phyloP scores from a whole-genome alignment of 2,329 filamentous ascomycete genomes.

The Trichoderma cornu-damae region DNA sequence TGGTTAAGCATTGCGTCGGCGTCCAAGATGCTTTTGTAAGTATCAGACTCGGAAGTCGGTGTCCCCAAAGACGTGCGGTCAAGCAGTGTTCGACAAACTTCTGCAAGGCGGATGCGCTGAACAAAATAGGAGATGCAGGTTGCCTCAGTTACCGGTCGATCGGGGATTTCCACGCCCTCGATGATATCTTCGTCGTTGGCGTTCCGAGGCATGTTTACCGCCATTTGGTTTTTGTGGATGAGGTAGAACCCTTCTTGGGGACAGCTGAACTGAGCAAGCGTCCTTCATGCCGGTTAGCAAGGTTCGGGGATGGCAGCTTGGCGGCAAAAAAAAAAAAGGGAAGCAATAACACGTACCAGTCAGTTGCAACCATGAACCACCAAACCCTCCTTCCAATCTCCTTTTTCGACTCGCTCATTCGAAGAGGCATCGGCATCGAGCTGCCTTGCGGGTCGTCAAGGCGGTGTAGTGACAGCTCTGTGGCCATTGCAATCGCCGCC shows the following conservation, averaged over 20 bases:
- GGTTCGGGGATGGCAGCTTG: not conserved
- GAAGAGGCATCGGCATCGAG: conserved; percentile 22
- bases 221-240: conserved; percentile 37
- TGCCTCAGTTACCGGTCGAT: conserved; percentile 28
- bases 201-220: conserved; percentile 36
- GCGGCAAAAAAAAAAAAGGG: too few relatives aligned
- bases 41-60: conserved; percentile 28
- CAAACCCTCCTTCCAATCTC: conserved; percentile 41
- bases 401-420: conserved; percentile 25
- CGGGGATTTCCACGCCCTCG: conserved; percentile 27
- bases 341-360: conserved; percentile 32
- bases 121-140: conserved; percentile 37
- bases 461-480: conserved; percentile 37
- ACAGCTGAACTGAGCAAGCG: conserved; percentile 35
- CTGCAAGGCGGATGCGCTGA: conserved; percentile 35
- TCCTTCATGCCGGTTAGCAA: conserved; percentile 24
- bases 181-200: conserved; percentile 36
- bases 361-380: conserved; percentile 41
- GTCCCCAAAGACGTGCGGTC: conserved; percentile 30
- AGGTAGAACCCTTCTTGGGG: conserved; percentile 34
- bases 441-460: conserved; percentile 32
- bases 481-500: conserved; percentile 28
- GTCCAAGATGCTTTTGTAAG: conserved; percentile 31
- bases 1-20: conserved; percentile 30
- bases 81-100: conserved; percentile 33